Percentiles rank a stretch among this genome's conserved stretches.
These are phyloP conservation scores for Teunomyces kruisii DNA, from an alignment of 805 yeast genomes.

Conservation along the genomic window DNA sequence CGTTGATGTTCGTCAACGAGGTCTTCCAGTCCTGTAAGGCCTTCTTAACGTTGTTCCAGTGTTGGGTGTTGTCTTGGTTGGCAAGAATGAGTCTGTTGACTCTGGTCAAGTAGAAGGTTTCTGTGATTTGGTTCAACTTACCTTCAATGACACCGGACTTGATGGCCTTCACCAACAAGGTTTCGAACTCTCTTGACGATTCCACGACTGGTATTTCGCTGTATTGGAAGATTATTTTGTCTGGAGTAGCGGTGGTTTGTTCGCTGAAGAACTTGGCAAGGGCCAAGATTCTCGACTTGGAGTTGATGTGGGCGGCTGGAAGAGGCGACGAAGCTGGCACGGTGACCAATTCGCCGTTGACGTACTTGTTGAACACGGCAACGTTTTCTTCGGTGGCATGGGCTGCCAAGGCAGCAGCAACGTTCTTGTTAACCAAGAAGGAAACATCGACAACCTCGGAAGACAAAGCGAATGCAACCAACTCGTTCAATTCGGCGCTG, in stretches of 20 bases:
- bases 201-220: constrained; percentile 34
- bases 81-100: constrained; percentile 42
- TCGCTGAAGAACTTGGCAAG: constrained; percentile 36
- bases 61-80: constrained; percentile 30
- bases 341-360: constrained; percentile 34
- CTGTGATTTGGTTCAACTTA: constrained; percentile 43
- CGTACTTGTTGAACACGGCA: constrained; percentile 30
- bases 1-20: constrained; percentile 41
- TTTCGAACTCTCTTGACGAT: constrained; percentile 35
- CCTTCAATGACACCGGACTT: constrained; percentile 47
- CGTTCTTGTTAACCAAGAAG: constrained; percentile 42
- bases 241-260: constrained; percentile 16
- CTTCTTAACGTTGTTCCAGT: constrained; percentile 37
- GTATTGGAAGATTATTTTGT: constrained; percentile 32
- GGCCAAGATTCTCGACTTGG: constrained; percentile 40
- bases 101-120: constrained; percentile 40
- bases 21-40: constrained; percentile 40
- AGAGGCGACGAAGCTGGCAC: constrained; percentile 16
- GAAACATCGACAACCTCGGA: constrained; percentile 40
- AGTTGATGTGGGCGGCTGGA: constrained; percentile 19
- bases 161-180: constrained; percentile 40
- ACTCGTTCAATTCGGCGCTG: constrained; percentile 24
- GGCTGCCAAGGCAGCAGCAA: constrained; percentile 31
- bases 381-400: constrained; percentile 28
- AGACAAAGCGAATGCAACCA: constrained; percentile 37